Evolutionary conservation across 768 basidiomycete genomes (phyloP).

Genomic region (Leccinum uliginosum): DNA sequence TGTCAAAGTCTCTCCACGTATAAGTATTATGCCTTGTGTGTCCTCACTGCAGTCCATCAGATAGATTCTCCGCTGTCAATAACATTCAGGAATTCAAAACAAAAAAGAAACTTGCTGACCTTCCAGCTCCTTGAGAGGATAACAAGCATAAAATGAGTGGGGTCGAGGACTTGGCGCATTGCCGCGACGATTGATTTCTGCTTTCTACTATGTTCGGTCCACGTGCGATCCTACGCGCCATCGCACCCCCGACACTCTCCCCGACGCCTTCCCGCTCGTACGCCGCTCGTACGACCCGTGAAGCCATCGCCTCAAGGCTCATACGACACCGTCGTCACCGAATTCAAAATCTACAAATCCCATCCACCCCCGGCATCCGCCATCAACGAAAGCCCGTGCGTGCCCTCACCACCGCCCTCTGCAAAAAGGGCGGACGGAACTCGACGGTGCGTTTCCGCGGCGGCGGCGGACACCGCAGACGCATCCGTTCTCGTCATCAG

Average conservation of each 20-base stretch:
- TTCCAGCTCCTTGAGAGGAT: too few relatives aligned
- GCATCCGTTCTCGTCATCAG: constrained; percentile 41
- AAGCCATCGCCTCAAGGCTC: constrained; percentile 32
- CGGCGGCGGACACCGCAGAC: constrained; percentile 87
- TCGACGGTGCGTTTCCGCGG: constrained; percentile 74
- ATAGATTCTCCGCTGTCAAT: too few relatives aligned
- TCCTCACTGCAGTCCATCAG: too few relatives aligned
- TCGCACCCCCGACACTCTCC: constrained; percentile 5
- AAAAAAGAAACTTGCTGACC: too few relatives aligned
- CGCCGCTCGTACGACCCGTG: constrained; percentile 31
- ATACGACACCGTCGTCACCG: constrained; percentile 39
- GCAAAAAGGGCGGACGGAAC: constrained; percentile 87
- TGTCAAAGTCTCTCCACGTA: too few relatives aligned
- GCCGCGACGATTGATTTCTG: too few relatives aligned
- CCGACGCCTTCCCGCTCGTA: constrained; percentile 25
- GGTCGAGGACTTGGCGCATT: too few relatives aligned
- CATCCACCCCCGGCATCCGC: constrained; percentile 82
- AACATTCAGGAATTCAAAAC: too few relatives aligned
- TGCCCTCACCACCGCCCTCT: constrained; percentile 72
- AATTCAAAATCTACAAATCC: constrained; percentile 92
- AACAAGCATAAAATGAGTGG: too few relatives aligned
- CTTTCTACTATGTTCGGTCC: constrained; percentile 13
- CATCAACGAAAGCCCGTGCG: constrained; percentile 77
- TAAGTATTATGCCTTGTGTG: too few relatives aligned
- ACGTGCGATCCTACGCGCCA: constrained; percentile 17